These are phyloP conservation scores for Sistotremastrum suecicum DNA, from an alignment of 768 basidiomycete genomes.

Conservation along the genomic window DNA sequence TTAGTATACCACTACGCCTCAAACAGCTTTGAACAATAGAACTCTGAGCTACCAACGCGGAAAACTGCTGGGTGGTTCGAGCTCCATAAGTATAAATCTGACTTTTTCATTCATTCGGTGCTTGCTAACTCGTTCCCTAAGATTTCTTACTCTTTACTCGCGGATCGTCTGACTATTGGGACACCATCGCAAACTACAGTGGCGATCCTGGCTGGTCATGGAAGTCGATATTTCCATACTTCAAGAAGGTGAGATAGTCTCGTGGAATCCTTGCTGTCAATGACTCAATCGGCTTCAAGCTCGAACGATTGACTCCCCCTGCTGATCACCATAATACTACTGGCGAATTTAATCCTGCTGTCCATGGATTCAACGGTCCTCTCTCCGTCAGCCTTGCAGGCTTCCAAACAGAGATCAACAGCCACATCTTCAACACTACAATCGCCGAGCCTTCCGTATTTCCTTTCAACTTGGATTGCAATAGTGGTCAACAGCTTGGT, in stretches of 20 bases:
- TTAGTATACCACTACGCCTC: too few species aligned
- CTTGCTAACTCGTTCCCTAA: too few species aligned
- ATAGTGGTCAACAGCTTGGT: constrained; percentile 12
- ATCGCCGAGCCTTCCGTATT: constrained; percentile 10
- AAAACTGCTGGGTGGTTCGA: constrained; percentile 13
- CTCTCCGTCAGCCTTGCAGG: constrained; percentile 11
- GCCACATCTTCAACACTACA: constrained; percentile 5
- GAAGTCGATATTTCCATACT: constrained; percentile 10
- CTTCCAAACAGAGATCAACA: neutral
- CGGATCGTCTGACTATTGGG: constrained; percentile 13
- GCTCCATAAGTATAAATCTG: constrained; percentile 16
- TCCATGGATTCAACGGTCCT: constrained; percentile 13
- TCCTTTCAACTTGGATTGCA: constrained; percentile 13
- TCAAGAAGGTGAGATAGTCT: constrained; percentile 14
- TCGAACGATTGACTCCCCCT: constrained; percentile 10
- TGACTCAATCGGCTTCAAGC: too few species aligned
- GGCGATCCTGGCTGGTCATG: constrained; percentile 17
- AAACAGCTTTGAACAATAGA: constrained; percentile 10
- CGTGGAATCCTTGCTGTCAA: too few species aligned
- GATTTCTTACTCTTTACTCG: constrained; percentile 16
- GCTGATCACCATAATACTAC: constrained; percentile 11
- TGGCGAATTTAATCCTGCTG: constrained; percentile 10
- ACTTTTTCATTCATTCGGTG: constrained; percentile 4
- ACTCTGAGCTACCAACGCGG: constrained; percentile 12
- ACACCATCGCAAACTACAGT: constrained; percentile 13